These are phyloP conservation scores for Novymonas esmeraldas DNA, from an alignment of 208 protist genomes.

Conservation along the genomic window DNA sequence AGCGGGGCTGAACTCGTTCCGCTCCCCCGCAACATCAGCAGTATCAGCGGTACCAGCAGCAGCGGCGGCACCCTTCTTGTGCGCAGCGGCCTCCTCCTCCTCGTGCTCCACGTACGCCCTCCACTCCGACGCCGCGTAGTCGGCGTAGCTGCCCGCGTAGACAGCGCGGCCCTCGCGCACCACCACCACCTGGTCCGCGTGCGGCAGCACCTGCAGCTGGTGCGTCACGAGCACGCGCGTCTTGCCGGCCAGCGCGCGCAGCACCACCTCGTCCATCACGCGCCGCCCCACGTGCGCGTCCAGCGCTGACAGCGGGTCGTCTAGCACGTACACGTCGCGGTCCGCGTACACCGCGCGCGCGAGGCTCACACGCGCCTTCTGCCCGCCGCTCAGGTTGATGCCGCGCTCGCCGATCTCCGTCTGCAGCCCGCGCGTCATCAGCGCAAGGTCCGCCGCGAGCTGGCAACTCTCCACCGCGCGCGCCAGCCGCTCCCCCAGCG, in stretches of 20 bases:
- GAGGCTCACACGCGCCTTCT: conserved; percentile 86
- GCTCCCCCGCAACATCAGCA: neutral
- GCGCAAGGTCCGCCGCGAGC: conserved; percentile 73
- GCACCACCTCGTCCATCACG: conserved; percentile 58
- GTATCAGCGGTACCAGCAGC: neutral
- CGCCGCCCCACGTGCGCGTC: conserved; percentile 87
- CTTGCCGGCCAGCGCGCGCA: conserved; percentile 61
- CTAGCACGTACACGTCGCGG: conserved; percentile 89
- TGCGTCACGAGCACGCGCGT: conserved; percentile 94
- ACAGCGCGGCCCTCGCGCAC: conserved; percentile 58
- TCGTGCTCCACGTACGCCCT: conserved; percentile 11
- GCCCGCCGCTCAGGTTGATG: conserved; percentile 84
- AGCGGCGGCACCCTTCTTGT: neutral
- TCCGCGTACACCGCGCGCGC: conserved; percentile 87
- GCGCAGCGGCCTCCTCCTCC: conserved; percentile 1
- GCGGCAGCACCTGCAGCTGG: conserved; percentile 86
- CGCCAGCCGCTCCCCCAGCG: conserved; percentile 25
- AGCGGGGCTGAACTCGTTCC: conserved; percentile 3
- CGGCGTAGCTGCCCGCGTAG: conserved; percentile 39
- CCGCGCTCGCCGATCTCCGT: conserved; percentile 54
- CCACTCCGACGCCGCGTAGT: conserved; percentile 37
- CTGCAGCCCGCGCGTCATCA: conserved; percentile 37
- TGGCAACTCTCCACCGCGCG: conserved; percentile 52
- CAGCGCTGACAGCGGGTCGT: conserved; percentile 93
- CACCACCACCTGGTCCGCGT: conserved; percentile 88